Evolutionary conservation across 31 red algal genomes (phyloP).

Genomic region (Porphyra umbilicalis): DNA sequence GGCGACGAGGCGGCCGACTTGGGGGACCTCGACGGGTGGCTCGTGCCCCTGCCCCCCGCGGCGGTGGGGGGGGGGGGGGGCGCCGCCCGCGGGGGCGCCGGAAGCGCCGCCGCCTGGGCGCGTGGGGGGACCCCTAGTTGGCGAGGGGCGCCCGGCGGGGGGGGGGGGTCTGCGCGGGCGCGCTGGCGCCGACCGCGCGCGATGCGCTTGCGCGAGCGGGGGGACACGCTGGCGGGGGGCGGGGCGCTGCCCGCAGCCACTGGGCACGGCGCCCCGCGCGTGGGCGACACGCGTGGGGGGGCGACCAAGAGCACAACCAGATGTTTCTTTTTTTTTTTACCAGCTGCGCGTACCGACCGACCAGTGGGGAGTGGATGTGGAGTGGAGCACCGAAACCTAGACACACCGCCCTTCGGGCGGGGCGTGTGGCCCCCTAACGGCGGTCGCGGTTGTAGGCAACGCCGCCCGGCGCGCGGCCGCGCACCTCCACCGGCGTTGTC

Average conservation of each 20-base stretch:
- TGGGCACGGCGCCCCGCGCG: too few species aligned
- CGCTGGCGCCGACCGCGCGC: too few species aligned
- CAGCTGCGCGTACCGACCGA: background rate
- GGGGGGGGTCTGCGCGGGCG: too few species aligned
- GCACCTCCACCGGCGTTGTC: constrained; percentile 9
- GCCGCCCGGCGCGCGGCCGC: constrained; percentile 4
- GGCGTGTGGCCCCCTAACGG: background rate
- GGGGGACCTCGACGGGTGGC: background rate
- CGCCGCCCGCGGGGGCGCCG: background rate
- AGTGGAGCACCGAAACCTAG: background rate
- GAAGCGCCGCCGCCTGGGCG: background rate
- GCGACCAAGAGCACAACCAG: background rate
- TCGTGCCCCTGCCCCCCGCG: background rate
- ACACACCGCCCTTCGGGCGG: background rate
- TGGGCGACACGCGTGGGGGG: background rate
- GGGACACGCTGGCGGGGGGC: too few species aligned
- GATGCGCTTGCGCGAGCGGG: too few species aligned
- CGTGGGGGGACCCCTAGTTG: background rate
- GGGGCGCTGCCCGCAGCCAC: too few species aligned
- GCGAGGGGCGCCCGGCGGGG: too few species aligned
- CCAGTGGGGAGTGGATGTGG: background rate
- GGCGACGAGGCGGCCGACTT: background rate
- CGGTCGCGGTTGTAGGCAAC: background rate
- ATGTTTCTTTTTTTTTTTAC: background rate
- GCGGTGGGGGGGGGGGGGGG: too few species aligned